Percentiles rank a stretch among this genome's conserved stretches.
phyloP scores from a whole-genome alignment of 768 basidiomycete species.

The Mycena crocata region DNA sequence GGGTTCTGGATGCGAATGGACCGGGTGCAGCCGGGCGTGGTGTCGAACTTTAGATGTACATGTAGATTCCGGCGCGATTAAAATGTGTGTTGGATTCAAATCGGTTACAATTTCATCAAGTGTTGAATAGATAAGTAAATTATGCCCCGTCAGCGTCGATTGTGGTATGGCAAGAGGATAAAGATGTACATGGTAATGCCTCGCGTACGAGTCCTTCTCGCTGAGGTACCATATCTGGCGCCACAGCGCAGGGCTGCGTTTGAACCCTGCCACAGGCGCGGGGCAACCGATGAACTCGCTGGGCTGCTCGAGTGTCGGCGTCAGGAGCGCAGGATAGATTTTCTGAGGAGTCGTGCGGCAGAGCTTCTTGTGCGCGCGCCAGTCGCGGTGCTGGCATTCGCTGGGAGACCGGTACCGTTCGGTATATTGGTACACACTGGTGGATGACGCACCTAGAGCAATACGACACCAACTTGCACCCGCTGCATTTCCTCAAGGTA shows the following conservation, averaged over 20 bases:
- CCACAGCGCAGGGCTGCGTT: neutral
- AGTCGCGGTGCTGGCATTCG: neutral
- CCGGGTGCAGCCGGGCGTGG: neutral
- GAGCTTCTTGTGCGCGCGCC: neutral
- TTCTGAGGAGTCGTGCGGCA: neutral
- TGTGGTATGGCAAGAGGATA: too few species aligned
- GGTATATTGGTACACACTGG: too few species aligned
- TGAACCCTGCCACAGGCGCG: neutral
- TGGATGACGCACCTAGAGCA: slow-evolving; percentile 7
- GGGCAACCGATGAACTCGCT: neutral
- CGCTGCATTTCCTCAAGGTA: slow-evolving; percentile 3
- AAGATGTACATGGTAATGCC: neutral
- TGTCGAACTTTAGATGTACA: neutral
- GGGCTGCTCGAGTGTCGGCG: neutral
- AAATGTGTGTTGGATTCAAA: neutral
- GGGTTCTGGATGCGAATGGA: neutral
- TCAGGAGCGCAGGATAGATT: neutral
- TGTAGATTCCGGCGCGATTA: too few species aligned
- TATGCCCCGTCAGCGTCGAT: too few species aligned
- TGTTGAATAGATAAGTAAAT: too few species aligned
- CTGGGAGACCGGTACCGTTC: neutral
- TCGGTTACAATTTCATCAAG: too few species aligned
- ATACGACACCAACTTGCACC: slow-evolving; percentile 9
- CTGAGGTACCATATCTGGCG: neutral
- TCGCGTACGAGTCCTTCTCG: neutral